Evolutionary conservation across 441 rosid genomes (phyloP), one percentile per base, ranked within the genome.

Genomic region (Croton laevigatus): DNA sequence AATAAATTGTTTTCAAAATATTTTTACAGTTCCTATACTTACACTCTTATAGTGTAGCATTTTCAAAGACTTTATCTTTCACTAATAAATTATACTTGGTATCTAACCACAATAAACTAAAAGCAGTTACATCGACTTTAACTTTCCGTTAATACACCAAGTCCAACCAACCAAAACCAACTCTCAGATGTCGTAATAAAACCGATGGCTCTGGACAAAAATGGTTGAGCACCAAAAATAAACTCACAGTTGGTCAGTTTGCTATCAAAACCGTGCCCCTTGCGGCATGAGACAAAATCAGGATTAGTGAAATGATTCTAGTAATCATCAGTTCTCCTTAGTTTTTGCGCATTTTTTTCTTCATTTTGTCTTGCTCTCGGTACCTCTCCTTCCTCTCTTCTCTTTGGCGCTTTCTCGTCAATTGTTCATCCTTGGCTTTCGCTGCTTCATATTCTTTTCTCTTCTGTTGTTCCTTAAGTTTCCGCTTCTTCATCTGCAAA

Each of bases 351-450:
- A 65, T 71, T 79, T 75, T 87, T 84, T 93, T 89, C 80, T 83
- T 87, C 46, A 66, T 45, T 70, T 90, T 89, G 59, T 92, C 98
- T 73, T 89, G 85, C 59, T 27, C 79, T 20, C 96, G 74, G 69
- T 87, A 90, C 69, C 91, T 86, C 72, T 88, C 98, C 69, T 89
- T 85, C 46, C 89, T 76, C 78, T 89, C 91, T 73, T 89, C 98
- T 76, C 97, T 89, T 59, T 51, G 83, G 20, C 96, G 93, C 80
- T 94, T 94, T 76, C 80, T 85, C 1, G 74, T 78, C 74, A 83
- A 42, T 74, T 78, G 75, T 65, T 90, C 98, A 1, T 81, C 89
- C 86, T 92, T 92, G 5, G 89, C 89, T 81, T 71, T 91, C 83
- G 89, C 83, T 59, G 76, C 76, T 68, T 82, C 89, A 0, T 76